A percentile compares a stretch with the other conserved stretches of the same genome.
Evolutionary conservation across 2,329 filamentous ascomycete genomes (phyloP).

Genomic region (Claviceps purpurea): DNA sequence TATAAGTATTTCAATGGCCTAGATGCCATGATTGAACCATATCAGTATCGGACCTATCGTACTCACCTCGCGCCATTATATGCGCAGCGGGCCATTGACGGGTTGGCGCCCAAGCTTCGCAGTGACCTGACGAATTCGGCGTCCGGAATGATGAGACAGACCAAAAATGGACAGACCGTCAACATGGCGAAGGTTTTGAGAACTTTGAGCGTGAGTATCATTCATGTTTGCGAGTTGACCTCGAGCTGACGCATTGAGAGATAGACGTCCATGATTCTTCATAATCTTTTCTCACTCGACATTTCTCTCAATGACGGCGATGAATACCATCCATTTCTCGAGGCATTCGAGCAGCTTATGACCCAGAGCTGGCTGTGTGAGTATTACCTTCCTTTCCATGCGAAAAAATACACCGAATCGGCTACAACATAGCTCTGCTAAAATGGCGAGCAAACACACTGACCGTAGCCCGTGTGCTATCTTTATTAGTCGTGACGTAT

Average conservation of each 20-base stretch:
- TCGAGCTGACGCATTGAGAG: neutral
- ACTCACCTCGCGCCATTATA: neutral
- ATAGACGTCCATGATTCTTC: slow-evolving; percentile 2
- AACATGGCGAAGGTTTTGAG: neutral
- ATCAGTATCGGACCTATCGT: neutral
- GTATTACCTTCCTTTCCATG: neutral
- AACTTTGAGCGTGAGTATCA: neutral
- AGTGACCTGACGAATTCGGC: neutral
- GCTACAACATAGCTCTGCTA: no score
- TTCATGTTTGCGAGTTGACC: no score
- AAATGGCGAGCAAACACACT: no score
- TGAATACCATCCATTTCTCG: neutral
- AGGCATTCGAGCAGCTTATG: slow-evolving; percentile 1
- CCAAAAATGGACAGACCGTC: neutral
- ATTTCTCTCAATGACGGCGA: neutral
- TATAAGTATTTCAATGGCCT: slow-evolving; percentile 1
- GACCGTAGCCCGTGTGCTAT: no score
- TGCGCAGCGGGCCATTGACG: neutral
- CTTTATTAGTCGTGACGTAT: neutral
- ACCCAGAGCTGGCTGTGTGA: slow-evolving; percentile 2
- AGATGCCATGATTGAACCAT: slow-evolving; percentile 1
- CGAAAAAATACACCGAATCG: no score
- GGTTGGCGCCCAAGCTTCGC: neutral
- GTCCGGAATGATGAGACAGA: neutral
- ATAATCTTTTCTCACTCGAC: neutral